Percentiles rank a stretch among this genome's conserved stretches.
These are phyloP conservation scores for Tricholoma sp. DNA, from an alignment of 768 basidiomycete species.

Conservation along the genomic window DNA sequence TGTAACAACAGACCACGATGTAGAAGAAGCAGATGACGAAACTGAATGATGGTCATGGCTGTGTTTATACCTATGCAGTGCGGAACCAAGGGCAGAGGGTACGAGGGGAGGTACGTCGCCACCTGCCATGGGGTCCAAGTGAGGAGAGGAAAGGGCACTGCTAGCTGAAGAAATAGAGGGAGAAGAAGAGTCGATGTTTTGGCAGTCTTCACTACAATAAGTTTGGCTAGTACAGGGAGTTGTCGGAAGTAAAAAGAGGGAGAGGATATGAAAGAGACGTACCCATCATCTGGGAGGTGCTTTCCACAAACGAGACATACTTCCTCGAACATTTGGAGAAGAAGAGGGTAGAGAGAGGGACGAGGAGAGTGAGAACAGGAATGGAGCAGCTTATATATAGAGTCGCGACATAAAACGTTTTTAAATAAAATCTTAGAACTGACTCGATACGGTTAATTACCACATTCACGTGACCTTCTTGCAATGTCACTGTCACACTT, in stretches of 20 bases:
- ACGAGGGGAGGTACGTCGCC: slow-evolving; percentile 63
- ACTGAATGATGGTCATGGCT: slow-evolving; percentile 45
- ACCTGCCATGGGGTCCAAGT: slow-evolving; percentile 45
- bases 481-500: background rate
- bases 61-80: slow-evolving; percentile 39
- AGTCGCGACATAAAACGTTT: slow-evolving; percentile 34
- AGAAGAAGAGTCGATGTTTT: slow-evolving; percentile 55
- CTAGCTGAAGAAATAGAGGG: slow-evolving; percentile 64
- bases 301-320: slow-evolving; percentile 70
- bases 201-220: slow-evolving; percentile 70
- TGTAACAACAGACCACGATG: slow-evolving; percentile 58
- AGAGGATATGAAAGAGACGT: slow-evolving; percentile 19
- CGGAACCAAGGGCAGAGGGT: slow-evolving; percentile 59
- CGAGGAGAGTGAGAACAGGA: slow-evolving; percentile 10
- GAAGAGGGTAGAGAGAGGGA: slow-evolving; percentile 7
- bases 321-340: slow-evolving; percentile 65
- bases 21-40: slow-evolving; percentile 61
- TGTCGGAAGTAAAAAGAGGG: slow-evolving; percentile 11
- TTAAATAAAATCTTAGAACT: slow-evolving; percentile 27
- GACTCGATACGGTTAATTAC: slow-evolving; percentile 25
- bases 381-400: slow-evolving; percentile 22
- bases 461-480: slow-evolving; percentile 17
- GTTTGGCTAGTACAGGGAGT: slow-evolving; percentile 42
- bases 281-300: slow-evolving; percentile 60
- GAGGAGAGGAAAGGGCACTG: slow-evolving; percentile 66